phyloP scores from a whole-genome alignment of 2,329 filamentous ascomycete species.

The Dactylellina parvicollis region DNA sequence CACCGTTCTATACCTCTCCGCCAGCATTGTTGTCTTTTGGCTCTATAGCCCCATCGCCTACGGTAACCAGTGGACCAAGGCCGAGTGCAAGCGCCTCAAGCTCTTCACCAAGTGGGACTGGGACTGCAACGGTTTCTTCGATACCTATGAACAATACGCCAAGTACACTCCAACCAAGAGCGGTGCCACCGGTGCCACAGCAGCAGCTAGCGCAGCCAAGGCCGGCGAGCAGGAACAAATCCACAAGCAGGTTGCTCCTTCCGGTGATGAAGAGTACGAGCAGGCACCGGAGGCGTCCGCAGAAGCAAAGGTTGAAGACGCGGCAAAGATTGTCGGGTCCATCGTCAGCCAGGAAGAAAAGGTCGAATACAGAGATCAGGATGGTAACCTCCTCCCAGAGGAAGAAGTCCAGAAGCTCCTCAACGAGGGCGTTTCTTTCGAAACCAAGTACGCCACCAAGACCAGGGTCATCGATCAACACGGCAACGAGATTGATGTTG shows the following conservation, averaged over 20 bases:
- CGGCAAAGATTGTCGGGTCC: conserved; percentile 58
- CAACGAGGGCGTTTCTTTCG: conserved; percentile 92
- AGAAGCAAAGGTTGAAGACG: conserved; percentile 41
- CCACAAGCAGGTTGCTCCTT: conserved; percentile 41
- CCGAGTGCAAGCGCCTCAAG: conserved; percentile 86
- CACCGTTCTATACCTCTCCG: conserved; percentile 76
- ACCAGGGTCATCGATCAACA: conserved; percentile 82
- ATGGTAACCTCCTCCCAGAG: conserved; percentile 85
- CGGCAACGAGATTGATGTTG: conserved; percentile 76
- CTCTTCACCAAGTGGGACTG: conserved; percentile 92
- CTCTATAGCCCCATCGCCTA: conserved; percentile 91
- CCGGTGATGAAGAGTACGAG: conserved; percentile 11
- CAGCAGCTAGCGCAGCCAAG: conserved; percentile 21
- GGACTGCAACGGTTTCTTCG: conserved; percentile 89
- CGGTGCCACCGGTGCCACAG: conserved; percentile 22
- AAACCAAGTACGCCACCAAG: conserved; percentile 94
- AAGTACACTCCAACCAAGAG: conserved; percentile 43
- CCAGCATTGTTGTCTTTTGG: conserved; percentile 79
- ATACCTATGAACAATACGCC: conserved; percentile 46
- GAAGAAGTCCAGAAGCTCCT: conserved; percentile 80
- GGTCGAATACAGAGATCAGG: conserved; percentile 92
- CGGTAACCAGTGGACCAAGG: conserved; percentile 91
- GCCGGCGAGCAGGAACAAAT: conserved; percentile 40
- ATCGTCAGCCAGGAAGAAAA: conserved; percentile 75
- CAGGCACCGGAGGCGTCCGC: conserved; percentile 27